A percentile compares a stretch with the other conserved stretches of the same genome.
Conservation (phyloP, 2,329 filamentous ascomycete genomes). For the Coniochaeta sp. region DNA sequence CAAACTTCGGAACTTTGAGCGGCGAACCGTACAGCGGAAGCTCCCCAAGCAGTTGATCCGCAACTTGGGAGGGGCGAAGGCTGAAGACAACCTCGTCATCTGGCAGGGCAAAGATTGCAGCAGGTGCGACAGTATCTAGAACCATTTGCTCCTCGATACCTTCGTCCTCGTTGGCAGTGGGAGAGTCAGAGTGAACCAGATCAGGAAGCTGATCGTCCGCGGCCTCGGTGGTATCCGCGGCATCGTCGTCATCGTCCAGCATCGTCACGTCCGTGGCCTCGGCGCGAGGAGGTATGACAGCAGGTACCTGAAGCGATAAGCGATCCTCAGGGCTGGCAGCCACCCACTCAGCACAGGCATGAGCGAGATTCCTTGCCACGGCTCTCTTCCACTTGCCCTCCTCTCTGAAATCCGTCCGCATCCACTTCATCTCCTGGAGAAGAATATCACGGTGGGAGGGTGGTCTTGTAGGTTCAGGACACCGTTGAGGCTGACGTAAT, state of each 20-base stretch:
- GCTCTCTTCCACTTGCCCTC: conserved; percentile 91
- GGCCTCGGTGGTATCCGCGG: conserved; percentile 21
- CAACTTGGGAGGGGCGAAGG: conserved; percentile 64
- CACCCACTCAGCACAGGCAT: conserved; percentile 79
- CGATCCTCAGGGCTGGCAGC: conserved; percentile 56
- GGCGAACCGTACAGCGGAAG: conserved; percentile 71
- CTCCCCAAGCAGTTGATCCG: conserved; percentile 72
- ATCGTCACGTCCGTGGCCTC: conserved; percentile 14
- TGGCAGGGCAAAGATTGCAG: conserved; percentile 75
- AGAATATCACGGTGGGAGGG: conserved; percentile 80
- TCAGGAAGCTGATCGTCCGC: conserved; percentile 55
- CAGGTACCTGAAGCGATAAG: conserved; percentile 60
- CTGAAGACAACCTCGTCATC: conserved; percentile 77
- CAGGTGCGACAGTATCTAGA: conserved; percentile 53
- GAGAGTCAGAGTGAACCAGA: conserved; percentile 56
- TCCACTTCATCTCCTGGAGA: conserved; percentile 92
- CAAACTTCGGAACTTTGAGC: conserved; percentile 49
- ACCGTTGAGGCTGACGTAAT: conserved; percentile 78
- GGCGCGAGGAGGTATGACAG: conserved; percentile 33
- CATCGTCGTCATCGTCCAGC: conserved; percentile 17
- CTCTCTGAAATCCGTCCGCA: conserved; percentile 92
- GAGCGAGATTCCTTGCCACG: conserved; percentile 70
- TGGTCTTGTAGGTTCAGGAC: conserved; percentile 69
- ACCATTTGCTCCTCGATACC: conserved; percentile 16
- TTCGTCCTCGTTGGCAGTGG: conserved; percentile 35